Evolutionary conservation across 1,284 basidiomycete genomes (phyloP).

Genomic region (Anthracocystis panici-leucophaei): DNA sequence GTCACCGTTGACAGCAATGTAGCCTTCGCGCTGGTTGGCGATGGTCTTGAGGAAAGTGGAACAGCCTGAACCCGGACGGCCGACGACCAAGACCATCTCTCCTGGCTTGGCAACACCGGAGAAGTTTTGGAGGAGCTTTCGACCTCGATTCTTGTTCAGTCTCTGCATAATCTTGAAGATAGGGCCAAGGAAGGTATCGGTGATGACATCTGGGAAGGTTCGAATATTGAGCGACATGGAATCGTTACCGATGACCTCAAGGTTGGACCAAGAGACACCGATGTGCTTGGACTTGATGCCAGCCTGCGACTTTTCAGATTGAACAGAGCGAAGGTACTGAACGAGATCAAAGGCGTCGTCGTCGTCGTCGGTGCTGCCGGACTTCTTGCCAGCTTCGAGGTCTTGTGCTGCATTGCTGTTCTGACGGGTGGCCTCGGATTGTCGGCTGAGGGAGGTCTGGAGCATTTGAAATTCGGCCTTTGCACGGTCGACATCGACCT

Average conservation of each 20-base stretch:
- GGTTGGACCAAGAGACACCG: slow-evolving; percentile 57
- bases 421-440: slow-evolving; percentile 23
- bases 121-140: slow-evolving; percentile 49
- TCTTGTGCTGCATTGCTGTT: slow-evolving; percentile 14
- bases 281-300: slow-evolving; percentile 56
- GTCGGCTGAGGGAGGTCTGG: slow-evolving; percentile 34
- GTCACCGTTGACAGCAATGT: slow-evolving; percentile 61
- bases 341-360: slow-evolving; percentile 77
- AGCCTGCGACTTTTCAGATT: slow-evolving; percentile 74
- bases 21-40: slow-evolving; percentile 72
- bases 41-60: slow-evolving; percentile 74
- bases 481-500: slow-evolving; percentile 31
- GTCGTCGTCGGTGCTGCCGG: slow-evolving; percentile 12
- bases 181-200: slow-evolving; percentile 61
- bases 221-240: slow-evolving; percentile 56
- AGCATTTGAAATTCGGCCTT: slow-evolving; percentile 33
- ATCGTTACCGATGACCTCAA: slow-evolving; percentile 50
- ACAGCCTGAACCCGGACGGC: slow-evolving; percentile 76
- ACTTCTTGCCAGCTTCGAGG: slow-evolving; percentile 20
- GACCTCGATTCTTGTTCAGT: slow-evolving; percentile 16
- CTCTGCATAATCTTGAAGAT: slow-evolving; percentile 65
- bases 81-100: slow-evolving; percentile 75
- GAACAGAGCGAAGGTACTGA: slow-evolving; percentile 78
- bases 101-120: slow-evolving; percentile 73
- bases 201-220: slow-evolving; percentile 69